Percentiles rank a stretch among this genome's conserved stretches.
Evolutionary conservation across 305 asterid genomes (phyloP).

Genomic region (Petunia hybrid): DNA sequence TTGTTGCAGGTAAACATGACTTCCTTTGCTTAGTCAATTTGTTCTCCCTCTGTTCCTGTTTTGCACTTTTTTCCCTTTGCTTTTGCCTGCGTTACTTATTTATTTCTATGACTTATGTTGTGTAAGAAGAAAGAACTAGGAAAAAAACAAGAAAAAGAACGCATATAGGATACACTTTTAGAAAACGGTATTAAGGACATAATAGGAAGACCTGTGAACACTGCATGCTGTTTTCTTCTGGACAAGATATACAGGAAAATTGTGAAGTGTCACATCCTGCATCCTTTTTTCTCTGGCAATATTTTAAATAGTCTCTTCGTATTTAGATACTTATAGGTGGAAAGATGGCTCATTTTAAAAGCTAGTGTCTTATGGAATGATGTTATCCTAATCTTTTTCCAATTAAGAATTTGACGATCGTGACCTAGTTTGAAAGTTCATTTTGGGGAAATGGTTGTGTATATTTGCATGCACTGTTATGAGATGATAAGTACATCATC

Average conservation of each 20-base stretch:
- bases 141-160: neutral
- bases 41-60: neutral
- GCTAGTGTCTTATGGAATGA: neutral
- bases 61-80: constrained; percentile 6
- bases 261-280: constrained; percentile 23
- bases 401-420: constrained; percentile 9
- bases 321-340: neutral
- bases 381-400: neutral
- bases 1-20: constrained; percentile 69
- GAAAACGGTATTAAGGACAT: constrained; percentile 8
- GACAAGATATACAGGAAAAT: constrained; percentile 6
- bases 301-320: neutral
- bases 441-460: neutral
- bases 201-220: constrained; percentile 7
- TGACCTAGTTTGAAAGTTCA: neutral
- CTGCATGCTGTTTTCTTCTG: constrained; percentile 7
- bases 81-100: neutral
- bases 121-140: neutral
- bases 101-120: constrained; percentile 24
- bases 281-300: neutral
- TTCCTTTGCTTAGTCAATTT: constrained; percentile 15
- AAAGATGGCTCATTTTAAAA: constrained; percentile 17
- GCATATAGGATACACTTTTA: neutral
- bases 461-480: neutral
- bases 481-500: neutral